These are phyloP conservation scores for Teratosphaeria gauchensis DNA, from an alignment of 2,329 filamentous ascomycete genomes.

Conservation along the genomic window DNA sequence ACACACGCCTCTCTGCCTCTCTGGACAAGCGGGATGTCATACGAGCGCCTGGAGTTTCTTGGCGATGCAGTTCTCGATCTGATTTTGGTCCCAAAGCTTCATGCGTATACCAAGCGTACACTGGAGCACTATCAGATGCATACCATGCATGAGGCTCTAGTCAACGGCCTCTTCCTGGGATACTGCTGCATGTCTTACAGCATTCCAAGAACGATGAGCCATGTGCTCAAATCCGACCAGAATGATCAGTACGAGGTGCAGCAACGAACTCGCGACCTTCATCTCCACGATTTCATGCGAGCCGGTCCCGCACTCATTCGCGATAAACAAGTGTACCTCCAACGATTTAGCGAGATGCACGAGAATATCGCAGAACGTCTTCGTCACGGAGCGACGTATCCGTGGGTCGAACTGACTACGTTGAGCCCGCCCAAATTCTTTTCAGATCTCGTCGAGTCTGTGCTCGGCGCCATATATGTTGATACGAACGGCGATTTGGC, in stretches of 20 bases:
- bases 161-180: constrained; percentile 71
- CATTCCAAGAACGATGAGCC: constrained; percentile 26
- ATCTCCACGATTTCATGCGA: constrained; percentile 23
- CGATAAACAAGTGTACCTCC: constrained; percentile 36
- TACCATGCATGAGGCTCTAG: constrained; percentile 61
- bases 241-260: constrained; percentile 5
- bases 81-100: constrained; percentile 58
- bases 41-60: constrained; percentile 10
- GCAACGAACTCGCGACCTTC: constrained; percentile 1
- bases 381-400: constrained; percentile 47
- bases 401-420: constrained; percentile 59
- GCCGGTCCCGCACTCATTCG: constrained; percentile 34
- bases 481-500: constrained; percentile 55
- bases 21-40: constrained; percentile 9
- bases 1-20: constrained; percentile 51
- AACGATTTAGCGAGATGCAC: constrained; percentile 42
- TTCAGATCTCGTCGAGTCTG: constrained; percentile 71
- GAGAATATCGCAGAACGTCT: constrained; percentile 44
- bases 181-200: constrained; percentile 59
- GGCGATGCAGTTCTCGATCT: constrained; percentile 50
- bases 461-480: constrained; percentile 75
- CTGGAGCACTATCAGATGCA: constrained; percentile 59
- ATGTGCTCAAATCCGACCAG: constrained; percentile 8
- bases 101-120: constrained; percentile 35
- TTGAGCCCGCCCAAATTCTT: constrained; percentile 66